phyloP scores from a whole-genome alignment of 768 basidiomycete genomes.

The Melanogaster broomeanus region DNA sequence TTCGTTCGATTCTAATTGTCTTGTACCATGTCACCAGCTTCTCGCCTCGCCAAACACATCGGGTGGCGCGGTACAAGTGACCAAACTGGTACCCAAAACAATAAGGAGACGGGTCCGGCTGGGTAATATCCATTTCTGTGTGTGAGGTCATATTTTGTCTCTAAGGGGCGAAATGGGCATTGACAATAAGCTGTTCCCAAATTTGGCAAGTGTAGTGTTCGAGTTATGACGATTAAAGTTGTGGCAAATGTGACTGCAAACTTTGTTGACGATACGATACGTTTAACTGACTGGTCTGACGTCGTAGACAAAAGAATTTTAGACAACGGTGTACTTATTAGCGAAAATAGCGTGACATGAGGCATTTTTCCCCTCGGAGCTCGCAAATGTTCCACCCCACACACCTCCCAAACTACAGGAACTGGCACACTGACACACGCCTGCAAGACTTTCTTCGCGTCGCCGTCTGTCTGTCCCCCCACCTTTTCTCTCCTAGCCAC shows the following conservation, averaged over 20 bases:
- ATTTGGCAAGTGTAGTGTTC: conserved; percentile 23
- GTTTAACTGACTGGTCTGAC: background rate
- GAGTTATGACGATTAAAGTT: background rate
- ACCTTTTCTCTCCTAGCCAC: too few species aligned
- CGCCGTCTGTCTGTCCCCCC: too few species aligned
- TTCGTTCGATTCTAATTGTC: background rate
- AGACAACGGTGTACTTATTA: background rate
- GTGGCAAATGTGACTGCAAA: background rate
- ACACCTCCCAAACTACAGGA: background rate
- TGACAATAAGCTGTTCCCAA: conserved; percentile 22
- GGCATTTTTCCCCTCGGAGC: background rate
- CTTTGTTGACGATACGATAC: background rate
- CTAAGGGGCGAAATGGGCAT: background rate
- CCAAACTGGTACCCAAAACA: conserved; percentile 20
- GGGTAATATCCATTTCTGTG: background rate
- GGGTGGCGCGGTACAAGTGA: too few species aligned
- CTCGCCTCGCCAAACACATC: too few species aligned
- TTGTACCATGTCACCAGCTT: background rate
- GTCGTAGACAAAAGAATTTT: background rate
- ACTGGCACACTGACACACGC: too few species aligned
- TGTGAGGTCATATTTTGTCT: conserved; percentile 7
- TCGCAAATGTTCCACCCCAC: background rate
- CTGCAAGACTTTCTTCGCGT: background rate
- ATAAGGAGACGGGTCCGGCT: conserved; percentile 13
- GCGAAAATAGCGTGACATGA: background rate